Conservation (phyloP, 2,329 filamentous ascomycete species). For the Fusarium tanahbumbuense region DNA sequence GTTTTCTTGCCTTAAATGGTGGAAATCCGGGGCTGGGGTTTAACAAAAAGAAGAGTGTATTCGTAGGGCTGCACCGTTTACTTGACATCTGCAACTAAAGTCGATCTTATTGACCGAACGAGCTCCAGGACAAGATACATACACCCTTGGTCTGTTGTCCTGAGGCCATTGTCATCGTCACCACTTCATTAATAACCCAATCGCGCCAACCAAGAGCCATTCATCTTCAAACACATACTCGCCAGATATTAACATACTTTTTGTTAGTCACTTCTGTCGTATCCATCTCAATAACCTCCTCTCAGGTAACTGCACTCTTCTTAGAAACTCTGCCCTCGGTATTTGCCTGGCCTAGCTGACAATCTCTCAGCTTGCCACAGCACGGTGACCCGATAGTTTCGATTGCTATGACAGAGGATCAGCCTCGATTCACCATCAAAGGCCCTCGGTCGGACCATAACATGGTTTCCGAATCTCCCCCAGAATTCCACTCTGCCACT, state of each 20-base stretch:
- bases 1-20: background rate
- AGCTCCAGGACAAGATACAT: background rate
- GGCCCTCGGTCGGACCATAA: background rate
- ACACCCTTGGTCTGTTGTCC: background rate
- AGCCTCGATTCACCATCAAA: conserved; percentile 12
- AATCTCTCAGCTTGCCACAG: background rate
- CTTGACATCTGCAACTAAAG: conserved; percentile 1
- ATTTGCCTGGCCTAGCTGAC: background rate
- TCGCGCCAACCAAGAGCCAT: background rate
- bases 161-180: background rate
- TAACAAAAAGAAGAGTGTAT: conserved; percentile 3
- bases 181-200: background rate
- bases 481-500: background rate
- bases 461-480: conserved; percentile 12
- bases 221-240: background rate
- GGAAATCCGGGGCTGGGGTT: conserved; percentile 9
- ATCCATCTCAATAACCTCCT: background rate
- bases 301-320: background rate
- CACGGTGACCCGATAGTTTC: background rate
- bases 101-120: background rate
- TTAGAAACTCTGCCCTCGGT: background rate
- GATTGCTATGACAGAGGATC: background rate
- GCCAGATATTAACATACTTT: background rate
- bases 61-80: background rate
- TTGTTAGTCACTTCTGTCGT: background rate